Base-by-base conservation (phyloP, 1,139 yeast genomes). In the Hyphopichia khmerensis region DNA sequence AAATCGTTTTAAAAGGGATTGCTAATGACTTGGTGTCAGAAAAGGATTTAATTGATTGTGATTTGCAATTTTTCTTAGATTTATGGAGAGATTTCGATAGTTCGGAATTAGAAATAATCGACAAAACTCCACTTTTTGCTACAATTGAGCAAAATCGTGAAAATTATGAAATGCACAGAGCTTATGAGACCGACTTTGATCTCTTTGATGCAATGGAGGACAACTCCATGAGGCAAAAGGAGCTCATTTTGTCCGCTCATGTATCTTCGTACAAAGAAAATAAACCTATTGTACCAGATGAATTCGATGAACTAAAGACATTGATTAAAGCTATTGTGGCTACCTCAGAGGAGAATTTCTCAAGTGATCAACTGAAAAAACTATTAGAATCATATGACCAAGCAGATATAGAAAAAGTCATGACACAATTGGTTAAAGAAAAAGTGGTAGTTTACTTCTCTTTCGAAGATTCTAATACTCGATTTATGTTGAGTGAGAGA, bases 281-380 rank as follows among this genome's bases (percentile, higher is more conserved):
- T 11, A 51, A 50, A n/a, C 49, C 41, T 40, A 52, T 48, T 18
- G 52, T 42, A 40, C 53, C 50, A 38, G 58, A 43, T 42, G 56
- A 37, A 47, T 62, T 56, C 29, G 74, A 73, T 37, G 56, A 63
- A 23, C 55, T 75, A 2, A 61, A 71, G 43, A 61, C 75, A 1
- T 60, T 64, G 4, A 53, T 77, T 36, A 81, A 84, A 52, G 80
- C 91, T 1, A 72, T 86, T 7, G 77, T 86, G 51, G 77, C 86
- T 0, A 80, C 89, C 0, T 72, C 75, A 0, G 69, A 69, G 16
- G 72, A 69, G 1, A 62, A 66, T 10, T 79, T 81, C 44, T 68
- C 78, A 13, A 62, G 79, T 1, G 55, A 61, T 7, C 58, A 64
- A 42, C 79, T 79, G 7, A 71, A 66, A 38, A 57, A 57, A 33